Base-by-base conservation (phyloP, 306 rosid species). In the Lathyrus sativus region DNA sequence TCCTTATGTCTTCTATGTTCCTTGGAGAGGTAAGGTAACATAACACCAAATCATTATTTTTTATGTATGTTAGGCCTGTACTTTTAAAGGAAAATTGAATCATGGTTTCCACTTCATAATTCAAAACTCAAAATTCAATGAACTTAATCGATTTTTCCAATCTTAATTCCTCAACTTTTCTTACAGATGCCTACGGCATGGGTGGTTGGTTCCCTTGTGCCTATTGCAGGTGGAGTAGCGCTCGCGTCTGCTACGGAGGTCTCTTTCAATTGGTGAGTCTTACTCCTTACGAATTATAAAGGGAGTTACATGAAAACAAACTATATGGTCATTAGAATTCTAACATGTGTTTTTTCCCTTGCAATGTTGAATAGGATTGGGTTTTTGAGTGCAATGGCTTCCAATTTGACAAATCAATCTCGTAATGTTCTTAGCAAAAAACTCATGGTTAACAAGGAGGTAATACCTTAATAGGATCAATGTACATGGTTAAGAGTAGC, bases 381-480 rank as follows among this genome's bases (percentile, higher is more conserved):
- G 63, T 93, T 93, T 87, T 88, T 81, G 90, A 93, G 92, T 78
- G 99, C 99, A 35, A 93, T 93, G 99, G 99, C 97, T 65, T 93
- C 99, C 78, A 95, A 95, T 83, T 69, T 90, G 88, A 46, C 97
- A 7, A 90, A 90, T 73, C 99, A 95, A 69, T 95, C 91, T 62
- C 99, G 97, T 62, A 95, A 95, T 63, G 99, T 95, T 62, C 99
- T 95, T 51, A 95, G 99, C 89, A 95, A 95, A 79, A 90, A 88
- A 66, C 81, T 95, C 81, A 90, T 95, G 99, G 86, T 84, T 68
- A 95, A 88, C 65, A 74, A 83, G 72, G 96, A 90, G 87, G 97
- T 83, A 68, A 72, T 57, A 33, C 38, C 9, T 6, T 6, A 51
- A 51, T 58, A 62, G 62, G 46, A 66, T 45, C 15, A 5, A 22